Conservation (phyloP, 768 basidiomycete genomes). For the Xerocomus brunneocitrinus region DNA sequence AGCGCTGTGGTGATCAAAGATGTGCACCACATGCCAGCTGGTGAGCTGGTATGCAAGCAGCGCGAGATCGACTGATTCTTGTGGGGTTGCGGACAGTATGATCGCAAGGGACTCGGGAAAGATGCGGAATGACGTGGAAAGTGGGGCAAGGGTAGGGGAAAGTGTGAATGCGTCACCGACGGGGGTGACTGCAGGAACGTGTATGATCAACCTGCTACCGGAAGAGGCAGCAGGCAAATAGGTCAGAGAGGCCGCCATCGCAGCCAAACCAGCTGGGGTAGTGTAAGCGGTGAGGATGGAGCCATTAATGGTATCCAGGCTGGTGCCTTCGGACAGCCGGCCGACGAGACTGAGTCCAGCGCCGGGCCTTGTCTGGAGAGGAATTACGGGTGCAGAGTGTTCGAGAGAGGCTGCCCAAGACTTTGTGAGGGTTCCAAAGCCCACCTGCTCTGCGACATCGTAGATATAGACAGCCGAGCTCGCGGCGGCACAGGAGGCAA, state of each 20-base stretch:
- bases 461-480: slow-evolving; percentile 76
- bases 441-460: slow-evolving; percentile 80
- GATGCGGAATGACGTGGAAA: slow-evolving; percentile 55
- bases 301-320: slow-evolving; percentile 55
- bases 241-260: slow-evolving; percentile 78
- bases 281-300: slow-evolving; percentile 75
- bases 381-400: slow-evolving; percentile 51
- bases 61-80: slow-evolving; percentile 77
- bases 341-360: slow-evolving; percentile 80
- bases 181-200: slow-evolving; percentile 73
- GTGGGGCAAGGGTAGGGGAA: slow-evolving; percentile 69
- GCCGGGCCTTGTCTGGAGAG: slow-evolving; percentile 78
- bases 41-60: slow-evolving; percentile 68
- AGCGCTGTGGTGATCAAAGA: slow-evolving; percentile 84
- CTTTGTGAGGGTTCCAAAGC: slow-evolving; percentile 71
- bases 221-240: slow-evolving; percentile 61
- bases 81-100: slow-evolving; percentile 78
- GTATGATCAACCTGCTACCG: slow-evolving; percentile 69
- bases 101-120: slow-evolving; percentile 66
- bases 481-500: slow-evolving; percentile 50
- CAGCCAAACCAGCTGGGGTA: slow-evolving; percentile 75
- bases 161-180: slow-evolving; percentile 63
- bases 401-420: slow-evolving; percentile 48
- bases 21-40: slow-evolving; percentile 70
- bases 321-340: slow-evolving; percentile 74